Evolutionary conservation across 1,139 yeast species (phyloP), one percentile per base, ranked within the genome.

Genomic region (Debaryomyces psychrophilus): DNA sequence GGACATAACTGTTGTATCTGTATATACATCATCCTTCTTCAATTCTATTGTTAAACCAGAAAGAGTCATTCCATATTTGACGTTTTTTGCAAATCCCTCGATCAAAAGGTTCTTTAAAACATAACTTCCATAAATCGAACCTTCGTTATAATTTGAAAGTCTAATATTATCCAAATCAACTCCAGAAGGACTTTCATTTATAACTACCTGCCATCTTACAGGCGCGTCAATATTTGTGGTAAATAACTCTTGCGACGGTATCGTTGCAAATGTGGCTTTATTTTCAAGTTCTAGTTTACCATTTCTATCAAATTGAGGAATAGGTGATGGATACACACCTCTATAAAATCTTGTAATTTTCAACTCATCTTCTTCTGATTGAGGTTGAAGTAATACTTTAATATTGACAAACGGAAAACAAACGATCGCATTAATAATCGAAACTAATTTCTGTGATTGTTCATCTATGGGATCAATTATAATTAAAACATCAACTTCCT

Each of bases 401-500:
- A 86, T 61, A 31, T 79, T 76, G 2, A 83, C 68, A 58, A 77
- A 79, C 1, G 64, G 65, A 48, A 65, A 70, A 59, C 55, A 69
- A 31, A 64, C 65, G 8, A 85, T 55, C 0, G 79, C 58, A n/a
- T 72, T 71, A 4, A 82, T 63, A 15, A 85, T 60, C 0, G 84
- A 67, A 0, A 86, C 56, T 18, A 83, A 58, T 44, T 79, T 81
- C 57, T 89, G 97, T 0, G 96, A 79, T 20, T 69, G 59, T 53
- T 86, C 90, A 48, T 80, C 78, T 4, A 83, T 62, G 1, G 98
- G 98, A 61, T 93, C 92, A 35, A 88, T 56, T 2, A 87, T 68
- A 1, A 87, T 69, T 5, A 81, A 64, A 2, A 92, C 59, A 49
- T 84, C 85, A 15, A 83, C 62, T 14, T 68, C 64, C 11, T 64